phyloP scores from a whole-genome alignment of 2,329 filamentous ascomycete genomes.

The Anthostomella pinea region DNA sequence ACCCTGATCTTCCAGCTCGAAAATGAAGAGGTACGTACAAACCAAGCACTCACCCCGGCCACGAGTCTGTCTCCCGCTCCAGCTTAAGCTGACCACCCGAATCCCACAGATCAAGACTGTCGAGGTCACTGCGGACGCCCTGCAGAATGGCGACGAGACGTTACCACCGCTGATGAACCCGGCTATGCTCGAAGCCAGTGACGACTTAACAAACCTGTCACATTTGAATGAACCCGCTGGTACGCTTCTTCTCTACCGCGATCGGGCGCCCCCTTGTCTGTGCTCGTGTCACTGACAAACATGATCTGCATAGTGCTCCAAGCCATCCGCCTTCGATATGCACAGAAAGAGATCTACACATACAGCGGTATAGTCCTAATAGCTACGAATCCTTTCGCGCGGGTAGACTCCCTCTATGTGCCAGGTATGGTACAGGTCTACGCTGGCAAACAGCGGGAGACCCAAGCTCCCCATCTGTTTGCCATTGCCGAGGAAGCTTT shows the following conservation, averaged over 20 bases:
- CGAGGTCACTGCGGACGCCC: constrained; percentile 71
- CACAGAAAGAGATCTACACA: constrained; percentile 99
- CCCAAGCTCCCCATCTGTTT: constrained; percentile 96
- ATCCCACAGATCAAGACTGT: constrained; percentile 67
- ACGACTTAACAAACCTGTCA: constrained; percentile 95
- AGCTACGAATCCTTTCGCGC: constrained; percentile 95
- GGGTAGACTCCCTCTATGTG: constrained; percentile 96
- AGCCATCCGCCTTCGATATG: constrained; percentile 94
- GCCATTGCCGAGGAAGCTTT: constrained; percentile 99
- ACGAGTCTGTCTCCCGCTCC: not conserved
- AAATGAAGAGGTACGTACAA: constrained; percentile 75
- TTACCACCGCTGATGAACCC: constrained; percentile 97
- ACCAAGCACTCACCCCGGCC: not conserved
- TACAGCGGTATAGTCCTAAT: constrained; percentile 99
- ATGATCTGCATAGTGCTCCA: constrained; percentile 68
- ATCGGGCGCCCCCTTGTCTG: constrained; percentile 4
- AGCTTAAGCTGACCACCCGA: constrained; percentile 19
- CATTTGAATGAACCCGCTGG: constrained; percentile 98
- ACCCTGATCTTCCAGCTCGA: constrained; percentile 84
- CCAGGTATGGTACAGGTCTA: constrained; percentile 99
- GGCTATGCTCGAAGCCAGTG: constrained; percentile 95
- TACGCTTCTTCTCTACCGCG: constrained; percentile 38
- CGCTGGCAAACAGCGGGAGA: constrained; percentile 92
- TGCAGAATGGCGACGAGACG: constrained; percentile 74
- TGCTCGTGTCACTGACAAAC: constrained; percentile 12